Base-by-base conservation (phyloP, 1,284 basidiomycete genomes). In the Heterobasidion annosum region DNA sequence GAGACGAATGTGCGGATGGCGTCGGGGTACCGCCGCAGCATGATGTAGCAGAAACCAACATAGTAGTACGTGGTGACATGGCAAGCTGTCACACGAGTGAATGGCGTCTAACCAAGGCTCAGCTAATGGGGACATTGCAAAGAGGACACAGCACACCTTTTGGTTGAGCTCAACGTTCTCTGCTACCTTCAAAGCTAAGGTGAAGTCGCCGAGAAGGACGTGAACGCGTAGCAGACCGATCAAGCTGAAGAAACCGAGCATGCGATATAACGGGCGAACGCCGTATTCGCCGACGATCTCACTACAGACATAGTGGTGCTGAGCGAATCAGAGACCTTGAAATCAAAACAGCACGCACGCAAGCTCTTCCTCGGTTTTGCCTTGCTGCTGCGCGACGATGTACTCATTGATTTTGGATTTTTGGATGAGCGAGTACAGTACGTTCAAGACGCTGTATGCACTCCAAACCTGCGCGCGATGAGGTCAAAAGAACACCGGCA, bases 201-300 rank as follows among this genome's bases (percentile, higher is more conserved):
- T 98, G 69, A 95, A 98, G 73, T 99, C 96, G 45, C 96, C 96
- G 25, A 99, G 82, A 15, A 98, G 81, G 54, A 94, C 91, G 70
- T 98, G 96, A 0, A 99, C 96, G 25, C 96, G 90, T 42, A 98
- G 78, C 33, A 99, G 82, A 51, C 95, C 96, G 64, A 98, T 90
- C 64, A 98, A 82, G 63, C 92, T 94, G 74, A 98, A 98, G 75
- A 98, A 97, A 25, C 96, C 96, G n/a, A 99, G 83, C 77, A 93
- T 91, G 59, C 93, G 85, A 73, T 98, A 99, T 1, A 98, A 78
- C 6, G 93, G 91, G 52, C 85, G 83, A 56, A 82, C 78, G 46
- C 96, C 95, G 68, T 94, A 98, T 68, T 97, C 93, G 51, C 95
- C 95, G 0, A 88, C 88, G 51, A 93, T 82, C 66, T 92, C 87